Conservation (phyloP, 2,329 filamentous ascomycete genomes). For the Colletotrichum camelliae region DNA sequence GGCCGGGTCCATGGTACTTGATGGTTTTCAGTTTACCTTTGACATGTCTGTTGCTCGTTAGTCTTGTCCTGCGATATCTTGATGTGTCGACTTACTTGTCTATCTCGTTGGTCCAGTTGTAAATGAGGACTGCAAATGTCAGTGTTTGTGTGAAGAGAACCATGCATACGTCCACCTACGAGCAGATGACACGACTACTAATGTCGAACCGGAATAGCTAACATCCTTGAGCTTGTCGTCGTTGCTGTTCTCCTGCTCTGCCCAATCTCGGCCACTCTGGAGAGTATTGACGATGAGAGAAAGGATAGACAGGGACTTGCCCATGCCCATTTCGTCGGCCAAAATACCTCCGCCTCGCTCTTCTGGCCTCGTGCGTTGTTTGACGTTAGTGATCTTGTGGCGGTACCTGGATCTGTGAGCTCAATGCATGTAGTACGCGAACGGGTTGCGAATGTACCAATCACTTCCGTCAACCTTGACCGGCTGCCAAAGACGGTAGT, state of each 20-base stretch:
- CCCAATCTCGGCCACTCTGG: slow-evolving; percentile 39
- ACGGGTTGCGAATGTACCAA: slow-evolving; percentile 23
- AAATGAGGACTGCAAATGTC: slow-evolving; percentile 39
- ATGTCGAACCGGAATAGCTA: slow-evolving; percentile 40
- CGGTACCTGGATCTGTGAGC: slow-evolving; percentile 30
- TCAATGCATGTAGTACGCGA: rapidly evolving
- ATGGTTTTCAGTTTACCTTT: slow-evolving; percentile 30
- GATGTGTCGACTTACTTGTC: slow-evolving; percentile 29
- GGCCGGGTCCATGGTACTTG: slow-evolving; percentile 41
- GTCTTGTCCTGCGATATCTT: not conserved
- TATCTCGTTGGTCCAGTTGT: slow-evolving; percentile 45
- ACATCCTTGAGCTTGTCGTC: slow-evolving; percentile 19
- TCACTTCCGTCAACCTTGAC: slow-evolving; percentile 28
- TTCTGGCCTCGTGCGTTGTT: slow-evolving; percentile 30
- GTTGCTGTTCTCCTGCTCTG: slow-evolving; percentile 21
- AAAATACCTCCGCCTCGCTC: slow-evolving; percentile 53
- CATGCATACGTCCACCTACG: slow-evolving; percentile 30
- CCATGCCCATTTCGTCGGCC: slow-evolving; percentile 67
- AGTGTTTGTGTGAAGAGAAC: not conserved
- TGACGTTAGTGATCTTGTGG: slow-evolving; percentile 44
- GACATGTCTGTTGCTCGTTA: slow-evolving; percentile 34
- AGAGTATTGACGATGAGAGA: slow-evolving; percentile 51
- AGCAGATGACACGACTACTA: slow-evolving; percentile 50
- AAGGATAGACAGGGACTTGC: slow-evolving; percentile 60
- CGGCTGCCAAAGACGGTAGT: slow-evolving; percentile 37